Base-by-base conservation (phyloP, 2,329 filamentous ascomycete genomes). In the Ophiocordyceps australis region DNA sequence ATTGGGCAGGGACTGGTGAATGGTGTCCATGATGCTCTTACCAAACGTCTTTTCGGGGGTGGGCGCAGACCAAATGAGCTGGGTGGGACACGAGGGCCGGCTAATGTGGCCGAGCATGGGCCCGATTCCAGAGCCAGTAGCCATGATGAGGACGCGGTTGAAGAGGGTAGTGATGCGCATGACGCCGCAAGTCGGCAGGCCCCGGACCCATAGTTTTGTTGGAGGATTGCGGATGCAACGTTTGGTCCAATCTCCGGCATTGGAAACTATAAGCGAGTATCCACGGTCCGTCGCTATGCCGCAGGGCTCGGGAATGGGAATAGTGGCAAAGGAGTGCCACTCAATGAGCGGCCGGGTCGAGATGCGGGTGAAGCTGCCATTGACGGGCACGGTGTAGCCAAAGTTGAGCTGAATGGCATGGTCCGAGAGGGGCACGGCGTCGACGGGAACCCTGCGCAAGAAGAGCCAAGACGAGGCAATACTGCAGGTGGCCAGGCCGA, bases 261-360 rank as follows among this genome's bases (percentile, higher is more conserved):
- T 74, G 28, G 74, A 79, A 16, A 83, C 59, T 17, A 83, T 53
- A 17, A 77, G 55, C 1, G 73, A 79, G 49, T 74, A 80, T 10
- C 66, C 71, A 9, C 35, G 38, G 20, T 37, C 38, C 13, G 37
- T 36, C 2, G 38, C 30, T 27, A 33, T 35, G 1, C 34, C 28
- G 14, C 38, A 41, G 9, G 34, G 30, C 28, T 53, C 42, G 3
- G 64, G 57, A 31, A 68, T 61, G 2, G 75, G 70, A 32, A 83
- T 77, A 2, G 73, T 74, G 22, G 77, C 78, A 41, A 85, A 85
- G 1, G 71, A 66, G 49, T 85, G 78, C 60, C 74, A 80, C 47
- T 85, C 77, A 7, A 61, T 49, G 20, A 81, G 54, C 0, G 76
- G 75, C 7, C 59, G 56, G 27, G 62, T 60, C 4, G 74, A 65